A percentile compares a stretch with the other conserved stretches of the same genome.
phyloP scores from a whole-genome alignment of 352 stramenopile genomes.

The Phytophthora sp. region DNA sequence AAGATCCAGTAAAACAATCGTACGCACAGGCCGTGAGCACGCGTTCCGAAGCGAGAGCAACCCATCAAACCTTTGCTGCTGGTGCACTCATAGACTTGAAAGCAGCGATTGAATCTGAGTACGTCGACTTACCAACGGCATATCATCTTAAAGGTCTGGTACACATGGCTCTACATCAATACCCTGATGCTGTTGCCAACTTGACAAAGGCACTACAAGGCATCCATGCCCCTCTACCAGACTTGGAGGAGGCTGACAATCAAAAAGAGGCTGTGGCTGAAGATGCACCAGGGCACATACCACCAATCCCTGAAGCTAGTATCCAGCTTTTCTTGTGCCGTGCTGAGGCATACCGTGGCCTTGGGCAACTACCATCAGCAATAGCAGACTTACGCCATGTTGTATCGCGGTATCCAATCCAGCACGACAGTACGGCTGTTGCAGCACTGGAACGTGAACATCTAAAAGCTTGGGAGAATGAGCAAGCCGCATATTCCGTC shows the following conservation, averaged over 20 bases:
- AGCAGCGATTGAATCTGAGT: conserved; percentile 26
- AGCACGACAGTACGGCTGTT: conserved; percentile 21
- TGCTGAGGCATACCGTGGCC: conserved; percentile 46
- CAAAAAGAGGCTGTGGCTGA: conserved; percentile 13
- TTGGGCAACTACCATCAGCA: conserved; percentile 56
- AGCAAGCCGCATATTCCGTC: conserved; percentile 53
- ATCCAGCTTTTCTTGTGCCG: conserved; percentile 50
- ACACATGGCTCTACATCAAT: conserved; percentile 41
- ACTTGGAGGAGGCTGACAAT: conserved; percentile 2
- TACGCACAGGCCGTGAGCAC: conserved; percentile 13
- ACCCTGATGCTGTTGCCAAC: conserved; percentile 37
- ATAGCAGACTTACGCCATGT: conserved; percentile 49
- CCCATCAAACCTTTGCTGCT: conserved; percentile 10
- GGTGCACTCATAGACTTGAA: conserved; percentile 44
- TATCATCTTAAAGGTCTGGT: conserved; percentile 45
- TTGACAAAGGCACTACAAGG: conserved; percentile 50
- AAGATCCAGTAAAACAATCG: neutral
- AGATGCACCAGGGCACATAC: neutral
- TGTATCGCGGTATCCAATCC: conserved; percentile 29
- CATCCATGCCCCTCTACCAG: conserved; percentile 13
- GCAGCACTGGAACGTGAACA: conserved; percentile 25
- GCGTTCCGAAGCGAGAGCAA: conserved; percentile 11
- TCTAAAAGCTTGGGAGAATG: conserved; percentile 40
- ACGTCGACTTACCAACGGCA: conserved; percentile 38
- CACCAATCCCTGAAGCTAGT: conserved; percentile 24